phyloP scores from a whole-genome alignment of 805 yeast genomes.

The Wickerhamiella domercqiae region DNA sequence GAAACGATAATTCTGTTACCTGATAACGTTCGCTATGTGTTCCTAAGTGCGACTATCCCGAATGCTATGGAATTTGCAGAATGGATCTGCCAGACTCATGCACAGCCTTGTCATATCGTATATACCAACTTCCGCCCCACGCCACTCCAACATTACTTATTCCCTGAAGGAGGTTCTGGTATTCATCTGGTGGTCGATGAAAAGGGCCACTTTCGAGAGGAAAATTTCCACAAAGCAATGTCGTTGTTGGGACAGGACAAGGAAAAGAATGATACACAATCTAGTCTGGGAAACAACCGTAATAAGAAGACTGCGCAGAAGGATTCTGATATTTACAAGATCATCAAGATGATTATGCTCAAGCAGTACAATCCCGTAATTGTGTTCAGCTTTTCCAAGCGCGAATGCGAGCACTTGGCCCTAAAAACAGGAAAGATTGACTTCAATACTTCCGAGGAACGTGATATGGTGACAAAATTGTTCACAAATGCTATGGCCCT shows the following conservation, averaged over 20 bases:
- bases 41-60: conserved; percentile 91
- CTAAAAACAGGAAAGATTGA: conserved; percentile 90
- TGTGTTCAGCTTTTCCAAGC: conserved; percentile 93
- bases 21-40: conserved; percentile 87
- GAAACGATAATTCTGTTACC: conserved; percentile 93
- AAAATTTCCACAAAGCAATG: conserved; percentile 97
- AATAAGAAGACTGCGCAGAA: conserved; percentile 25
- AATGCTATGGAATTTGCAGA: conserved; percentile 97
- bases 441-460: conserved; percentile 86
- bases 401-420: conserved; percentile 92
- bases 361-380: conserved; percentile 95
- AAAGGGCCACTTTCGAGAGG: conserved; percentile 89
- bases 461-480: conserved; percentile 77
- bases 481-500: conserved; percentile 79
- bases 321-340: conserved; percentile 87
- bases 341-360: conserved; percentile 95
- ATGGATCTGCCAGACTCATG: conserved; percentile 92
- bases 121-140: conserved; percentile 98
- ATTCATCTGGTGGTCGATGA: conserved; percentile 96
- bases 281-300: conserved; percentile 60
- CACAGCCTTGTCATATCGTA: conserved; percentile 96
- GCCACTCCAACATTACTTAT: conserved; percentile 90
- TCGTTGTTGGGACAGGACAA: conserved; percentile 67
- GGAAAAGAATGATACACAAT: conserved; percentile 67
- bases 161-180: conserved; percentile 98